Percentiles rank a stretch among this genome's conserved stretches.
Evolutionary conservation across 345 rosid genomes (phyloP).

Genomic region (Gossypioides kirkii): DNA sequence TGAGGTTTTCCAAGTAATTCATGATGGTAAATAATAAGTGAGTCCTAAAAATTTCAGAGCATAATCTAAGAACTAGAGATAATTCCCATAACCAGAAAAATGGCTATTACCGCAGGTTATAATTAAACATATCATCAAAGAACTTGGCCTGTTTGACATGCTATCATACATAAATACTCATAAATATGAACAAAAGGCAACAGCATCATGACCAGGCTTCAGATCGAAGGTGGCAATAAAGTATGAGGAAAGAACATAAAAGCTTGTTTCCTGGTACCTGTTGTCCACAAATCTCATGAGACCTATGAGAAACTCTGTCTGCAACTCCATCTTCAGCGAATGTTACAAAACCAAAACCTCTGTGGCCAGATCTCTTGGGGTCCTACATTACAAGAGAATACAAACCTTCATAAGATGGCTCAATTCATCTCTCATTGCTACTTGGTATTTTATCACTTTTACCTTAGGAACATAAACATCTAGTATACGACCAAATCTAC

Average conservation of each 20-base stretch:
- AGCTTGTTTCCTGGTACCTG: constrained; percentile 44
- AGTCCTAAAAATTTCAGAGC: too few relatives aligned
- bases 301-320: constrained; percentile 78
- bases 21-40: too few relatives aligned
- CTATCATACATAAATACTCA: neutral
- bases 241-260: neutral
- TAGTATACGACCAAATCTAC: constrained; percentile 85
- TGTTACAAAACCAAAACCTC: constrained; percentile 96
- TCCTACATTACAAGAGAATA: constrained; percentile 40
- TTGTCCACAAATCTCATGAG: constrained; percentile 97
- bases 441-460: constrained; percentile 5
- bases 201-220: neutral
- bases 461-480: constrained; percentile 92
- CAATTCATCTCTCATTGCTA: neutral
- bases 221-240: neutral
- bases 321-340: constrained; percentile 93
- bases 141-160: neutral
- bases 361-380: constrained; percentile 87
- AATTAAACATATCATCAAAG: neutral
- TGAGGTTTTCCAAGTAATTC: too few relatives aligned
- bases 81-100: too few relatives aligned
- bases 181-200: neutral
- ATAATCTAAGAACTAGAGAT: too few relatives aligned
- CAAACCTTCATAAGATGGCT: constrained; percentile 3
- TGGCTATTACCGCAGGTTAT: too few relatives aligned